These are phyloP conservation scores for Magnusiomyces fungicola DNA, from an alignment of 1,139 yeast genomes.

Conservation along the genomic window DNA sequence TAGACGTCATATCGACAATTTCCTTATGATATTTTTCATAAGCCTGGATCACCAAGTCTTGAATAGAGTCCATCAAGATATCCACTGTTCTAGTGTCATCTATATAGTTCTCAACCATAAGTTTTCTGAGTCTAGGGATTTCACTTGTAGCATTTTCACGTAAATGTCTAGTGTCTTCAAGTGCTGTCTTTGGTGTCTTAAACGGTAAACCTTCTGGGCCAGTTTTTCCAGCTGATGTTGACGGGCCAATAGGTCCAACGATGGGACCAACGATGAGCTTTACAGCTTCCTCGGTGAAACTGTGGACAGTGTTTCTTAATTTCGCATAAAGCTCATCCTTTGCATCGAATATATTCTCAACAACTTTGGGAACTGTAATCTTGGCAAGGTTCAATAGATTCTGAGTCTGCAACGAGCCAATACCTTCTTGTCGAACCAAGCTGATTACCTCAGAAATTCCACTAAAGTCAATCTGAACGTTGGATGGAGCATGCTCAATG, in stretches of 20 bases:
- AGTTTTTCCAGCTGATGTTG: conserved; percentile 41
- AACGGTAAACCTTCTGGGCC: conserved; percentile 30
- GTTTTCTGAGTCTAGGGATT: conserved; percentile 49
- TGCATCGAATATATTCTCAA: conserved; percentile 81
- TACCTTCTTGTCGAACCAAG: conserved; percentile 34
- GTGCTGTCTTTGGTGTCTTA: conserved; percentile 28
- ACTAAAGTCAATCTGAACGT: conserved; percentile 71
- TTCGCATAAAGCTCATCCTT: conserved; percentile 68
- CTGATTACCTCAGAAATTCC: conserved; percentile 51
- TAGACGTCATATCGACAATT: conserved; percentile 19
- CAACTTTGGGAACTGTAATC: conserved; percentile 75
- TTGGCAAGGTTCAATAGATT: conserved; percentile 54
- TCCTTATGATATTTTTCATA: conserved; percentile 41
- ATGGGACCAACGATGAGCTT: conserved; percentile 30
- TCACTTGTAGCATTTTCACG: conserved; percentile 45
- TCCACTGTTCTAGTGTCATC: conserved; percentile 41
- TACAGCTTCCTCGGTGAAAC: conserved; percentile 44
- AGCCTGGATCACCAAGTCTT: conserved; percentile 44
- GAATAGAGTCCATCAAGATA: conserved; percentile 51
- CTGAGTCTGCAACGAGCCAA: conserved; percentile 24
- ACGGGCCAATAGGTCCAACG: conserved; percentile 22
- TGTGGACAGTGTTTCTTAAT: conserved; percentile 61
- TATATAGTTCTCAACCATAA: conserved; percentile 41
- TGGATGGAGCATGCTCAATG: conserved; percentile 64
- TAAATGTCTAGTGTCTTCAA: conserved; percentile 33